Evolutionary conservation across 305 asterid genomes (phyloP), one percentile per base, ranked within the genome.

Genomic region (Solanum hybrid): DNA sequence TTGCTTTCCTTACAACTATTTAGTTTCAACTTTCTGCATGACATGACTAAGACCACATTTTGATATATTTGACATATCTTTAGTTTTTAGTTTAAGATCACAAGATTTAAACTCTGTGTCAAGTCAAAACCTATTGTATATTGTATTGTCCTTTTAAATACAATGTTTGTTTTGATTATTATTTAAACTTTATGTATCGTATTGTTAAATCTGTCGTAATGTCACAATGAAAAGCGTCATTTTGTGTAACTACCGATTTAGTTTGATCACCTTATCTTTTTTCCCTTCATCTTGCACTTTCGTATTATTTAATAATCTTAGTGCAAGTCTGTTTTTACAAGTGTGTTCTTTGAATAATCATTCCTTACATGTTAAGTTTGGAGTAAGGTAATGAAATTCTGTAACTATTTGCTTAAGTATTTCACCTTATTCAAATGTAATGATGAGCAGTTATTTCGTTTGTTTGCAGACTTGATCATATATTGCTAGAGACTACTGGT

Each of bases 401-500:
- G 46, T 84, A 51, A 24, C 6, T 51, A 5, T 20, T 31, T 84
- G 42, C 75, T 17, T 3, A 20, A 84, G 31, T 46, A 51, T 84
- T 31, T 84, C 42, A 17, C 42, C 37, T 89, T 78, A 32, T 89
- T 42, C 66, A 42, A 24, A 42, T 17, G 40, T 17, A 42, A 84
- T 29, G 87, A 46, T 29, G 20, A 51, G 11, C 29, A 17, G 75
- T 32, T 84, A 34, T 40, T 88, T 88, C 16, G 90, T 78, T 90
- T 91, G 20, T 64, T 35, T 90, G 90, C 90, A 97, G 99, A 93
- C 98, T 97, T 91, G 99, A 97, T 89, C 99, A 97, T 91, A 97
- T 97, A 93, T 93, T 96, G 89, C 94, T 97, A 71, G 99, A 97
- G 95, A 97, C 99, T 14, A 96, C 99, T 60, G 99, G 99, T 82